These are phyloP conservation scores for Naematelia encephala DNA, from an alignment of 768 basidiomycete species.

Conservation along the genomic window DNA sequence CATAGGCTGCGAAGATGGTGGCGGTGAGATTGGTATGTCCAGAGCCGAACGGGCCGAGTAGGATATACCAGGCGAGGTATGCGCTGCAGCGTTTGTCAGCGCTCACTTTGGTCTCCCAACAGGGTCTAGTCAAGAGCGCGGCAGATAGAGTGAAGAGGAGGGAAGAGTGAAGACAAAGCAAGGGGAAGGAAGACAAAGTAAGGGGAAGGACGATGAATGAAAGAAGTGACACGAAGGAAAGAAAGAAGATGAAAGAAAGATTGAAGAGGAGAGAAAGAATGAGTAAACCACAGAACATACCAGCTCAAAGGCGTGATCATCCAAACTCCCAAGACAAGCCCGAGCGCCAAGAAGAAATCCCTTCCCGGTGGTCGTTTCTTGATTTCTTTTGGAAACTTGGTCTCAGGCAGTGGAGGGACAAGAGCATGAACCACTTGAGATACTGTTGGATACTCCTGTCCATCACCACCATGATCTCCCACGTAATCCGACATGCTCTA, in stretches of 20 bases:
- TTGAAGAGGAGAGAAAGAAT: neutral
- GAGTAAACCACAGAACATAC: constrained; percentile 14
- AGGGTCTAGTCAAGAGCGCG: neutral
- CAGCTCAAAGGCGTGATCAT: constrained; percentile 37
- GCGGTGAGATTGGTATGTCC: constrained; percentile 20
- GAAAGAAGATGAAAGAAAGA: neutral
- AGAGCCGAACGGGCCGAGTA: constrained; percentile 16
- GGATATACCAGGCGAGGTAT: constrained; percentile 38
- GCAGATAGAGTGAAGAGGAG: neutral
- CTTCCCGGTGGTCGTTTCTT: constrained; percentile 18
- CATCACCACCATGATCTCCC: neutral
- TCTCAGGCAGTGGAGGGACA: constrained; percentile 25
- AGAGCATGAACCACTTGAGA: neutral
- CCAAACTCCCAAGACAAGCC: constrained; percentile 35
- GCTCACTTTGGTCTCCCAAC: neutral
- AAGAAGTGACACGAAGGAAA: neutral
- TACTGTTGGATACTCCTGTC: neutral
- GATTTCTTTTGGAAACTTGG: constrained; percentile 25
- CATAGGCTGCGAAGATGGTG: constrained; percentile 38
- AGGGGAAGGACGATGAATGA: neutral
- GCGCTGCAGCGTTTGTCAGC: constrained; percentile 17
- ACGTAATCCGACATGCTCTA: neutral
- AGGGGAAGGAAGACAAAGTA: neutral
- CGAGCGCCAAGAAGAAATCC: constrained; percentile 34
- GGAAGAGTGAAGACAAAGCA: neutral